Base-by-base conservation (phyloP, 139 green algal species). In the Chloropicon primus region DNA sequence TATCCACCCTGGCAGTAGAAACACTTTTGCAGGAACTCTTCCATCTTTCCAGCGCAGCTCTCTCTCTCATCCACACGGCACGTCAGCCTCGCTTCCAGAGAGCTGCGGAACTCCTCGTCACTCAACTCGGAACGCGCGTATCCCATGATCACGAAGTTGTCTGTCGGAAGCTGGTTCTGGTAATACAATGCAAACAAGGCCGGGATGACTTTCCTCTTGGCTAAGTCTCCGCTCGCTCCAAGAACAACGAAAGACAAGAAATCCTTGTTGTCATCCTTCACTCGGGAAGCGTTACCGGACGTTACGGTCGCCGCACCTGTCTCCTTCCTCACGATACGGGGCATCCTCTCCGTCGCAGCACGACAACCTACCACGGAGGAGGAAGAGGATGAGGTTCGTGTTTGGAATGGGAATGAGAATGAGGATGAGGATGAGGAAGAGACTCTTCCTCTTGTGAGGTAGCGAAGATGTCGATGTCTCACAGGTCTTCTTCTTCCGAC, bases 131-230 rank as follows among this genome's bases (percentile, higher is more conserved):
- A 87, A 54, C 93, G 86, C 0, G 92, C 93, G 73, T 96, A 97
- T 21, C 93, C 93, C 1, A 96, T 82, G 27, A 97, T 89, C 28
- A 83, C 71, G 1, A 91, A 25, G n/a, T 84, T 79, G 2, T 82
- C 41, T 0, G 89, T 88, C 28, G 93, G 76, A 77, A 93, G 91
- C 0, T 88, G 88, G 54, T 76, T 24, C 21, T 90, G 84, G 0
- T 72, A 54, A 81, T 85, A 93, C 0, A 96, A 84, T 29, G 89
- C 84, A 76, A 87, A 94, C 1, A 97, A 82, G 0, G 93, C 89
- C 1, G 93, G 92, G 81, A 90, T 97, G 0, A 90, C 96, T 78
- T 97, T 97, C 81, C 97, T 97, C 74, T 29, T 62, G 10, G 41
- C 41, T 17, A 62, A 17, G 41, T 62, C 41, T 5, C 41, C 41